Conservation (phyloP, 192 early-diverging fungal genomes). For the Mortierella antarctica region DNA sequence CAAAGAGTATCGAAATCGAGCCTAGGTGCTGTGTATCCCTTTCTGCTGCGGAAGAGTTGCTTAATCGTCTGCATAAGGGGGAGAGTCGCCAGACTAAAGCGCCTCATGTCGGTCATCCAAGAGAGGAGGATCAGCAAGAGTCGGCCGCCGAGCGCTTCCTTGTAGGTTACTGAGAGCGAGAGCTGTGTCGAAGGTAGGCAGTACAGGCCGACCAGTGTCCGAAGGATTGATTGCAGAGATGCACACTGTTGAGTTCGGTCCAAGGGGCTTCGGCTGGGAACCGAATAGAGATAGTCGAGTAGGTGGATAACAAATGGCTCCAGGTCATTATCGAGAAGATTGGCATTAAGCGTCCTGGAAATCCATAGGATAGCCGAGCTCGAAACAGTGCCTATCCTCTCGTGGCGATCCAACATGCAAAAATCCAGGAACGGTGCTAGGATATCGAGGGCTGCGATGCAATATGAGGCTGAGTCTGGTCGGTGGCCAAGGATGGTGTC, state of each 20-base stretch:
- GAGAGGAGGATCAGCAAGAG: slow-evolving; percentile 25
- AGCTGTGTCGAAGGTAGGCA: slow-evolving; percentile 30
- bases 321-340: slow-evolving; percentile 20
- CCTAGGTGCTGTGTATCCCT: slow-evolving; percentile 17
- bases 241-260: slow-evolving; percentile 27
- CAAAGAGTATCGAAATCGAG: slow-evolving; percentile 49
- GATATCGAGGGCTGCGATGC: slow-evolving; percentile 24
- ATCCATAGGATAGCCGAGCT: slow-evolving; percentile 35
- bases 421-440: slow-evolving; percentile 41
- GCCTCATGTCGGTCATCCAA: slow-evolving; percentile 41
- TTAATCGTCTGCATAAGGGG: slow-evolving; percentile 21
- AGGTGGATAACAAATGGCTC: slow-evolving; percentile 19
- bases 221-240: slow-evolving; percentile 20
- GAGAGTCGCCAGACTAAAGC: slow-evolving; percentile 23
- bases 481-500: slow-evolving; percentile 33
- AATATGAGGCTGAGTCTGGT: slow-evolving; percentile 24
- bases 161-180: slow-evolving; percentile 21
- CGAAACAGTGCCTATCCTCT: slow-evolving; percentile 16
- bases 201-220: slow-evolving; percentile 32
- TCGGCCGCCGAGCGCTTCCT: slow-evolving; percentile 16
- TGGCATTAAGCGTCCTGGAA: slow-evolving; percentile 24
- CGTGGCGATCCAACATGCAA: slow-evolving; percentile 35
- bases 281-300: slow-evolving; percentile 34
- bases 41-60: slow-evolving; percentile 17
- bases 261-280: slow-evolving; percentile 26